These are phyloP conservation scores for Solanum chacoense DNA, from an alignment of 305 asterid genomes.

Conservation along the genomic window DNA sequence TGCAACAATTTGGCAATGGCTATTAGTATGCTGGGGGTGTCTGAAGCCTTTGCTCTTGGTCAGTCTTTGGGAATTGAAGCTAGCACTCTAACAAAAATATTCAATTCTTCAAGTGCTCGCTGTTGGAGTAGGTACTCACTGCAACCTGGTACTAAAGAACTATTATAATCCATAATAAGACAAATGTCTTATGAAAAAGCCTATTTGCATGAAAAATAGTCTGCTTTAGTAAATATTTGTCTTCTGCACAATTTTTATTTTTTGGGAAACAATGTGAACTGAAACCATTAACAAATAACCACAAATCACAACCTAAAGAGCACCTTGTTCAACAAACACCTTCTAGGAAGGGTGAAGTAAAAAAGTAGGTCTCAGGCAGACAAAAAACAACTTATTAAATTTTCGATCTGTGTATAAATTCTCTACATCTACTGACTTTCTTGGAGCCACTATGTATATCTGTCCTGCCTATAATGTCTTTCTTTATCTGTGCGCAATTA, in stretches of 20 bases:
- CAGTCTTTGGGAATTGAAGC: conserved; percentile 77
- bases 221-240: not conserved
- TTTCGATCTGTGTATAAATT: not conserved
- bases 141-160: not conserved
- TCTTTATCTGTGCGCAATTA: not conserved
- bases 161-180: not conserved
- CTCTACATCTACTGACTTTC: not conserved
- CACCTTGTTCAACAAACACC: not conserved
- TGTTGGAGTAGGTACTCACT: conserved; percentile 91
- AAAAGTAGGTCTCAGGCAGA: not conserved
- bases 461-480: not conserved
- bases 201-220: not conserved
- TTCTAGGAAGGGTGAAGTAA: not conserved
- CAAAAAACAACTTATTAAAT: not conserved
- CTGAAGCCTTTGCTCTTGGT: conserved; percentile 94
- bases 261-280: not conserved
- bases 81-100: conserved; percentile 55
- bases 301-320: not conserved
- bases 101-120: conserved; percentile 91
- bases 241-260: not conserved
- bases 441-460: not conserved
- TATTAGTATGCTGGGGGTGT: conserved; percentile 92
- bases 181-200: not conserved
- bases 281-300: not conserved
- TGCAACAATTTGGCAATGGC: conserved; percentile 98